Evolutionary conservation across 2,329 filamentous ascomycete species (phyloP).

Genomic region (Cercospora janseana): DNA sequence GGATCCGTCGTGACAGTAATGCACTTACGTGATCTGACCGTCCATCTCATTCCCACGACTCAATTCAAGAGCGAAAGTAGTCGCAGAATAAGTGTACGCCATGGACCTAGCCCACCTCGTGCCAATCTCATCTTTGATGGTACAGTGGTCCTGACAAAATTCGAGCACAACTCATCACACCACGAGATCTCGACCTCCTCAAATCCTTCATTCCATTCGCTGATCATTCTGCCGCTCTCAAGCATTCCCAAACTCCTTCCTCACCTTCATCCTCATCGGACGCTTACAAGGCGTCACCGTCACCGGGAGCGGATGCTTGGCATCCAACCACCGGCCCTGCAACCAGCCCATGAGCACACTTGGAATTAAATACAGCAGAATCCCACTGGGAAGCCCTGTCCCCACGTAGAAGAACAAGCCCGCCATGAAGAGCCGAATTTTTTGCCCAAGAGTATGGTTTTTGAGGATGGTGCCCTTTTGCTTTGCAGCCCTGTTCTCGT

Average conservation of each 20-base stretch:
- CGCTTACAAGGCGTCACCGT: constrained; percentile 31
- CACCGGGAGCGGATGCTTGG: constrained; percentile 27
- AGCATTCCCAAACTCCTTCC: constrained; percentile 19
- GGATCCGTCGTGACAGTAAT: too few relatives aligned
- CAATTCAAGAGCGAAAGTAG: too few relatives aligned
- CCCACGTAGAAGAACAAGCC: constrained; percentile 37
- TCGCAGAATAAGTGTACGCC: too few relatives aligned
- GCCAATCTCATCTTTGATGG: too few relatives aligned
- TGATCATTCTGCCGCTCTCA: too few relatives aligned
- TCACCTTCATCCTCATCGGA: constrained; percentile 29
- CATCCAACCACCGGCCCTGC: constrained; percentile 29
- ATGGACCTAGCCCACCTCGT: too few relatives aligned
- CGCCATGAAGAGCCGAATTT: constrained; percentile 33
- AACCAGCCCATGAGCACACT: constrained; percentile 23
- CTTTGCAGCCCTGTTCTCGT: not conserved
- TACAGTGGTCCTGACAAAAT: too few relatives aligned
- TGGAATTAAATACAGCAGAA: constrained; percentile 43
- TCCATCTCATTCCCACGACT: too few relatives aligned
- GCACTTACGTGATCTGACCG: too few relatives aligned
- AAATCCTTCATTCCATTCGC: too few relatives aligned
- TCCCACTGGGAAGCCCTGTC: constrained; percentile 40
- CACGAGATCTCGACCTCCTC: too few relatives aligned
- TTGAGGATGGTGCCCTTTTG: not conserved
- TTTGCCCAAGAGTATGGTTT: constrained; percentile 21
- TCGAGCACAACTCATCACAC: too few relatives aligned